A percentile compares a stretch with the other conserved stretches of the same genome.
Conservation (phyloP, 1,139 yeast genomes). For the Yamadazyma mexicana region DNA sequence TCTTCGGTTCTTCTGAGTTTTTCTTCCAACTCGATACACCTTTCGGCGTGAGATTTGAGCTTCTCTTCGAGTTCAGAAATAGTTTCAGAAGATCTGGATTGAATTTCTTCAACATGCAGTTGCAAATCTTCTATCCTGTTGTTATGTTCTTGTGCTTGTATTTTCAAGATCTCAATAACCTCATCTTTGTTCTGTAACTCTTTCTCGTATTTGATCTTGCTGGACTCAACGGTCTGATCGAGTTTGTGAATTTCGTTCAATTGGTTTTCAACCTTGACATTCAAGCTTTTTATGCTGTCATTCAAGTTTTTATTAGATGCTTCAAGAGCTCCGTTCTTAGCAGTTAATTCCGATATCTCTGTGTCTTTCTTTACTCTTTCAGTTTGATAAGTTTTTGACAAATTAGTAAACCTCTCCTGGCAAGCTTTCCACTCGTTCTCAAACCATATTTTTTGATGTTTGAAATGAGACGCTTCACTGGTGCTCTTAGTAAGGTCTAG, state of each 20-base stretch:
- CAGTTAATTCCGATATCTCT: slow-evolving; percentile 27
- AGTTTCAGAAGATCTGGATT: slow-evolving; percentile 34
- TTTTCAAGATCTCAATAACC: slow-evolving; percentile 56
- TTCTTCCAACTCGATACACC: slow-evolving; percentile 33
- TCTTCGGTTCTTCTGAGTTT: slow-evolving; percentile 41
- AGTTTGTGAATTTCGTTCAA: slow-evolving; percentile 35
- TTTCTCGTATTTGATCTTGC: slow-evolving; percentile 54
- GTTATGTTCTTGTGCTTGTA: slow-evolving; percentile 47
- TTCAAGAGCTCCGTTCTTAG: slow-evolving; percentile 26
- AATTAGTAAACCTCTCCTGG: slow-evolving; percentile 39
- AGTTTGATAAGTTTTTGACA: slow-evolving; percentile 40
- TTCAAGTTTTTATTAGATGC: slow-evolving; percentile 20
- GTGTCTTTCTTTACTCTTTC: slow-evolving; percentile 33
- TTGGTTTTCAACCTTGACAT: slow-evolving; percentile 44
- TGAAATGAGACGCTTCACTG: slow-evolving; percentile 35
- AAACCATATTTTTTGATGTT: slow-evolving; percentile 47
- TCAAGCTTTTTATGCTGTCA: slow-evolving; percentile 17
- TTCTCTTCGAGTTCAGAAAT: slow-evolving; percentile 23
- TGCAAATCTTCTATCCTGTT: slow-evolving; percentile 52
- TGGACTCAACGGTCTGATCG: slow-evolving; percentile 24
- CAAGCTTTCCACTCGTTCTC: slow-evolving; percentile 44
- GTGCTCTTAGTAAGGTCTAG: slow-evolving; percentile 41
- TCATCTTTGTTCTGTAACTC: slow-evolving; percentile 70
- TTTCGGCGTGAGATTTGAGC: slow-evolving; percentile 33
- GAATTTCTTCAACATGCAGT: slow-evolving; percentile 40